Percentiles rank a stretch among this genome's conserved stretches.
Evolutionary conservation across 345 rosid genomes (phyloP).

Genomic region (Hypericum androsaemum): DNA sequence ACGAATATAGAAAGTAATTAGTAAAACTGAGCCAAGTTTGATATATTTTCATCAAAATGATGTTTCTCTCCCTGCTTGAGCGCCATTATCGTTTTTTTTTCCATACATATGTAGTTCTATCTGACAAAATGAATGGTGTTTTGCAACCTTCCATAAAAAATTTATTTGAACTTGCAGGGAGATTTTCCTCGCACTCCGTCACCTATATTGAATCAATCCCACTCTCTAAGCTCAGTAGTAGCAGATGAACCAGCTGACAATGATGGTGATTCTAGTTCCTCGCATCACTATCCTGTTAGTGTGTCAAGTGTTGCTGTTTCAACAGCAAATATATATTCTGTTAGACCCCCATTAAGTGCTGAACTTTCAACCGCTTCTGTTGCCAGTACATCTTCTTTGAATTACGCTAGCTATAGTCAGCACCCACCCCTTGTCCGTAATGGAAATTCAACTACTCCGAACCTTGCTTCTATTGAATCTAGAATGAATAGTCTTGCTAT

Average conservation of each 20-base stretch:
- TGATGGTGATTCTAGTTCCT: conserved; percentile 17
- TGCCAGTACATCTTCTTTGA: conserved; percentile 13
- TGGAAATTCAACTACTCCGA: conserved; percentile 13
- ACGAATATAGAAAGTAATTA: too few species aligned
- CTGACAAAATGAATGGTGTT: too few species aligned
- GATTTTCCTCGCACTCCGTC: conserved; percentile 25
- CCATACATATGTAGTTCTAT: too few species aligned
- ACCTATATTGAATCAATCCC: conserved; percentile 31
- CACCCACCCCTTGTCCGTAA: conserved; percentile 2
- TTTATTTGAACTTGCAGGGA: conserved; percentile 29
- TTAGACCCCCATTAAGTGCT: conserved; percentile 8
- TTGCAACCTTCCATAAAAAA: not conserved
- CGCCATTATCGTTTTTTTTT: too few species aligned
- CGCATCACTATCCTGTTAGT: conserved; percentile 16
- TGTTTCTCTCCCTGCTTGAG: too few species aligned
- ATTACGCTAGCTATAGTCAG: conserved; percentile 10
- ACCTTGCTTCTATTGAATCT: conserved; percentile 17
- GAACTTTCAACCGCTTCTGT: conserved; percentile 10
- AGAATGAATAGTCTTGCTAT: conserved; percentile 31
- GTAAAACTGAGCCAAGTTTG: too few species aligned
- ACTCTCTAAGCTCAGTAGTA: conserved; percentile 30
- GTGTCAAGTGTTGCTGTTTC: conserved; percentile 20
- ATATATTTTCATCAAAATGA: too few species aligned
- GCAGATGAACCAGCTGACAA: conserved; percentile 22
- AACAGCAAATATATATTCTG: conserved; percentile 13